Conservation (phyloP, 2,329 filamentous ascomycete species). For the Neonectria magnoliae region DNA sequence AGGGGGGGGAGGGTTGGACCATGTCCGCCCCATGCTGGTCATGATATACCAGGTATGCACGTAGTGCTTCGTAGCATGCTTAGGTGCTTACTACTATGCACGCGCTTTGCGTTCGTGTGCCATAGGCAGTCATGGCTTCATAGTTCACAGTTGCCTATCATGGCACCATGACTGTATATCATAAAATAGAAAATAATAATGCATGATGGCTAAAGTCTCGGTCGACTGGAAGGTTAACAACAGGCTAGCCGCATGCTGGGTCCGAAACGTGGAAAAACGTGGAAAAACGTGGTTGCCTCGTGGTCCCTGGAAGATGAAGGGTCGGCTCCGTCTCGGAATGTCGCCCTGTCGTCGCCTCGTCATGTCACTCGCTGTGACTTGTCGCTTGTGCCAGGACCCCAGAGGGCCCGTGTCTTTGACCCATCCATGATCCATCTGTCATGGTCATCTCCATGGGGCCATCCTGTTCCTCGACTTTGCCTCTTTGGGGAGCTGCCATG, state of each 20-base stretch:
- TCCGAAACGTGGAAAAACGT: conserved; percentile 9
- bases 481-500: conserved; percentile 1
- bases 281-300: conserved; percentile 28
- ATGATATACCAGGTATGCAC: background rate
- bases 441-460: conserved; percentile 17
- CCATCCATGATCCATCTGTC: background rate
- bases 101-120: background rate
- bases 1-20: background rate
- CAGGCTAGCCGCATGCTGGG: conserved; percentile 1
- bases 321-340: conserved; percentile 12
- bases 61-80: background rate
- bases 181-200: background rate
- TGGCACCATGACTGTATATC: background rate
- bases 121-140: background rate
- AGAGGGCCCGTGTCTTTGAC: background rate
- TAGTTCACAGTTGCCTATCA: background rate
- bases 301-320: conserved; percentile 25
- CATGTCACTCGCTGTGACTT: background rate
- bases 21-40: background rate
- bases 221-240: conserved; percentile 7
- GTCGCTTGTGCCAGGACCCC: background rate
- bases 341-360: conserved; percentile 5
- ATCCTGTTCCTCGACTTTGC: conserved; percentile 18
- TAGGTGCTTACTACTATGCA: background rate
- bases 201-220: background rate